Evolutionary conservation across 2,329 filamentous ascomycete genomes (phyloP).

Genomic region (Epichloe bromicola): DNA sequence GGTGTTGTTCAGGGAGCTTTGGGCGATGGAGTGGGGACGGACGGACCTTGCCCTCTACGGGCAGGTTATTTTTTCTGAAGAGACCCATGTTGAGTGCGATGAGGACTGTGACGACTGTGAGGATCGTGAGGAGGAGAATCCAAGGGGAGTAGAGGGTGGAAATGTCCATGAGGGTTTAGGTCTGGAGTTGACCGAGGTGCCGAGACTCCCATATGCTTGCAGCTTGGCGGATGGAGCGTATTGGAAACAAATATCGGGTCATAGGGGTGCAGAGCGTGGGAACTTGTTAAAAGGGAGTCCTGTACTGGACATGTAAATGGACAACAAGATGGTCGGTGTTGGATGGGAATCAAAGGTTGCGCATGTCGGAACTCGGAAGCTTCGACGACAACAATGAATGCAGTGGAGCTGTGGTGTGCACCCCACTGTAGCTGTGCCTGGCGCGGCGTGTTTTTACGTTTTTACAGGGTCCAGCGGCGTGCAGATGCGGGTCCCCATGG

Average conservation of each 20-base stretch:
- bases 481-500: no score
- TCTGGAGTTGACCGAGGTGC: not conserved
- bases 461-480: not conserved
- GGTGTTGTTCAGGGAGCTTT: not conserved
- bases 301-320: no score
- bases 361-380: no score
- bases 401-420: not conserved
- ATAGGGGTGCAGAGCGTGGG: not conserved
- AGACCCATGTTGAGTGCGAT: constrained; percentile 46
- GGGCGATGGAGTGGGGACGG: not conserved
- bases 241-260: not conserved
- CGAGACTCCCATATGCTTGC: not conserved
- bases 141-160: constrained; percentile 7
- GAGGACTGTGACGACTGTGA: constrained; percentile 16
- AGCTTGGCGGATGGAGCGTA: not conserved
- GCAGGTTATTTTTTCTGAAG: constrained; percentile 60
- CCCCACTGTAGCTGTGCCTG: not conserved
- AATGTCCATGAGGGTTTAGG: constrained; percentile 4
- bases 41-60: constrained; percentile 68
- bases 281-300: no score
- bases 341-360: no score
- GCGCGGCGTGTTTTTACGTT: not conserved
- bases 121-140: constrained; percentile 16
- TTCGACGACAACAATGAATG: no score
- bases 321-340: no score